Evolutionary conservation across 371 early-diverging fungal genomes (phyloP), one percentile per base, ranked within the genome.

Genomic region (Mortierella sp.): DNA sequence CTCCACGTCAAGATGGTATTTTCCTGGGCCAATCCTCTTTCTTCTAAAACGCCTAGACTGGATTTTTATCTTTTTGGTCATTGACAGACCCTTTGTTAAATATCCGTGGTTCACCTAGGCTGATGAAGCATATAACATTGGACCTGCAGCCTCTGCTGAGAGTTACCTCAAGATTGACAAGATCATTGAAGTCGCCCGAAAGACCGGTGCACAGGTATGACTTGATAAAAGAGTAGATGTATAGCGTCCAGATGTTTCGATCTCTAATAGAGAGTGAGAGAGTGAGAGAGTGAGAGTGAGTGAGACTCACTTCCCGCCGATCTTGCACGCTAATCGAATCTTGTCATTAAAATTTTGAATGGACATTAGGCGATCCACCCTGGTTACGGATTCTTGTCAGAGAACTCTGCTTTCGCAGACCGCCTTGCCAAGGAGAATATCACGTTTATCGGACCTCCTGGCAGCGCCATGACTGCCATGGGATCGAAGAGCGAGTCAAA

Each of bases 401-500:
- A 99, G 82, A 98, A 98, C 85, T 90, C 93, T 11, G 88, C 86
- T 48, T 97, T 99, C 84, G 95, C 96, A 12, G 88, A 93, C 44
- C 86, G 84, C 55, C 90, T 97, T 21, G 90, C 85, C 14, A 84
- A 86, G 23, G 88, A 87, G 51, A 87, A 89, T 2, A 74, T 88
- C 12, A 79, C 74, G 14, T 99, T 99, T 80, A 97, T 99, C 70
- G 99, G 99, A 7, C 99, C 99, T 26, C 91, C 93, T 3, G 90
- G 88, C 21, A 82, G 89, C 56, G 95, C 98, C n/a, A 98, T 99
- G 89, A 83, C 89, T 5, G 88, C 94, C 43, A 96, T 99, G 95
- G 98, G 98, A 6, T 95, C 95, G 37, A 99, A 99, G 86, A 94
- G 94, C 74, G 96, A 93, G 81, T 93, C 95, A 59, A 98, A 98